Base-by-base conservation (phyloP, 345 rosid genomes). In the Rubroshorea leprosula region DNA sequence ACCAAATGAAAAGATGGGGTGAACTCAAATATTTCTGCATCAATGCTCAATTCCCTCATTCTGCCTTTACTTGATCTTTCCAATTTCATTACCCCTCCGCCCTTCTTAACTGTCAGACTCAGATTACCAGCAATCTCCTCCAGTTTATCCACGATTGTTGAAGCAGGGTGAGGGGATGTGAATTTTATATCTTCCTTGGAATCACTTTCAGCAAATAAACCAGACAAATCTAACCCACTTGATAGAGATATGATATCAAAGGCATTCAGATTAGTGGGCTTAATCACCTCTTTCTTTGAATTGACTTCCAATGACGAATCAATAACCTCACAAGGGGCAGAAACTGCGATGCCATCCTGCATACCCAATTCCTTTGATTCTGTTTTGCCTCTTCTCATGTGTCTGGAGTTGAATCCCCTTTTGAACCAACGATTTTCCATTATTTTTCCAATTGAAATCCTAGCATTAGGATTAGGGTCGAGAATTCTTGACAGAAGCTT, bases 1-100 rank as follows among this genome's bases (percentile, higher is more conserved):
- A 60, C 55, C 38, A 60, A 49, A 60, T 60, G 64, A 45, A 49
- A 60, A n/a, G 27, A 49, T 16, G 55, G 55, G 46, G 64, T 49
- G 11, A 60, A 27, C 46, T 60, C 64, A n/a, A 60, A 49, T 60
- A 60, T 49, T 24, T 60, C 56, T 1, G 49, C 64, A 50, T 60
- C 55, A 7, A 60, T 60, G 1, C 48, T 29, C 56, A 60, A 41
- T 31, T 26, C 38, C 0, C 55, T 55, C 22, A 20, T 60, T 23
- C 56, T 60, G 0, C 64, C 55, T 16, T 20, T 8, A 6, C 31
- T 50, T 10, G 55, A 35, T 16, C 64, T 54, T 60, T 60, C 55
- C 55, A 60, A 22, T 49, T 49, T 60, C 64, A 60, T n/a, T 26
- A 60, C 5, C 1, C 64, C 47, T 27, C 64, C 38, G 20, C 29